Base-by-base conservation (phyloP, 805 yeast genomes). In the Wickerhamiella australiensis region DNA sequence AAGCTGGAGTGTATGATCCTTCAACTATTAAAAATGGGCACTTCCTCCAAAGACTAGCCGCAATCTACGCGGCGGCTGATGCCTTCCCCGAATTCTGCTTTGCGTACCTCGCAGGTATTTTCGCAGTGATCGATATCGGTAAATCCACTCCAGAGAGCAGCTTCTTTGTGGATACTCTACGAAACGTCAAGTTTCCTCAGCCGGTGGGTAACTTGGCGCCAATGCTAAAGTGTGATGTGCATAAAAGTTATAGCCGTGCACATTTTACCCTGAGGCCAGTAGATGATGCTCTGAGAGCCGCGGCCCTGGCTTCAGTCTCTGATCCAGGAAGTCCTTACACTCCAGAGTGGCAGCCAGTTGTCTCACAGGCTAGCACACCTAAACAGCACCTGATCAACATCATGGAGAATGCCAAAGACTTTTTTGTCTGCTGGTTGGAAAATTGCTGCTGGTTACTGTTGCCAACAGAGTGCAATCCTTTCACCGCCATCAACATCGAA, bases 241-340 rank as follows among this genome's bases (percentile, higher is more conserved):
- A 20, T 13, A 41, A 8, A 18, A 3, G 4, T 3, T 11, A 12
- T 13, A n/a, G 29, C 20, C 26, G 15, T 12, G 27, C n/a, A 4
- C 27, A 15, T 20, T 22, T 15, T 15, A 9, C 23, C 3, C 15
- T n/a, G 5, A 12, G 9, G 21, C 44, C 44, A 2, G 7, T 23
- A 8, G 13, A 23, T 23, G 31, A 41, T 25, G 44, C 31, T 7
- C 31, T 41, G 13, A 23, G 5, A 23, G 23, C 44, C 11, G 44
- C 44, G 11, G 44, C 44, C n/a, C 15, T 41, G 11, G 31, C 21
- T 4, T 23, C 44, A 23, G 44, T 41, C 15, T 41, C 44, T 3
- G 44, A 41, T n/a, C 44, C 44, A 8, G 44, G 44, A 23, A 23
- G 31, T 20, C 31, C 44, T 3, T 23, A 23, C 27, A 6, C 12